These are phyloP conservation scores for Chlamydomonas sp. DNA, from an alignment of 139 green algal genomes.

Conservation along the genomic window DNA sequence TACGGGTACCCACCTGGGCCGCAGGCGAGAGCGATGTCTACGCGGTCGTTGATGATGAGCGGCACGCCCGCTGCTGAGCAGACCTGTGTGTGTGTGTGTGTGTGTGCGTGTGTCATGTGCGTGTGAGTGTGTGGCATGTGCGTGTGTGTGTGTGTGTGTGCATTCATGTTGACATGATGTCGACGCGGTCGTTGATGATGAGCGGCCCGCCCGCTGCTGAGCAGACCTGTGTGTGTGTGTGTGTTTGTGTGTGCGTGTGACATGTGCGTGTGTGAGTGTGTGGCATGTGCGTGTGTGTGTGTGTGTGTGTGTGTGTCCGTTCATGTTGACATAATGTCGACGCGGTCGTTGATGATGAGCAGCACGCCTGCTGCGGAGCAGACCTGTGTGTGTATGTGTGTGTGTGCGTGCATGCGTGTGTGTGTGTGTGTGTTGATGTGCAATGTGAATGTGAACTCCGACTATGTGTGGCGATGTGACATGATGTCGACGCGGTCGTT, in stretches of 20 bases:
- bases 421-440: not conserved
- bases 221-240: not conserved
- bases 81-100: conserved; percentile 24
- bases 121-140: not conserved
- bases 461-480: too few species aligned
- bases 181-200: conserved; percentile 89
- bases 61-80: conserved; percentile 54
- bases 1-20: too few species aligned
- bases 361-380: conserved; percentile 54
- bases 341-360: conserved; percentile 90
- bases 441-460: not conserved
- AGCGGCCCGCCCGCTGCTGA: conserved; percentile 46
- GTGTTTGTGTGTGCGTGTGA: too few species aligned
- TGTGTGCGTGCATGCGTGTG: not conserved
- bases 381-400: conserved; percentile 24
- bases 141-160: not conserved
- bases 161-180: conserved; percentile 67
- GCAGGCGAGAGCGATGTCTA: conserved; percentile 82
- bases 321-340: too few species aligned
- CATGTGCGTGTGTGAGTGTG: not conserved
- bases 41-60: conserved; percentile 90
- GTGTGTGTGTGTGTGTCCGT: not conserved
- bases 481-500: conserved; percentile 92
- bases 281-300: too few species aligned
- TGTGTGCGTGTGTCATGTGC: not conserved